These are phyloP conservation scores for Sarocladiaceae sp. DNA, from an alignment of 2,329 filamentous ascomycete species.

Conservation along the genomic window DNA sequence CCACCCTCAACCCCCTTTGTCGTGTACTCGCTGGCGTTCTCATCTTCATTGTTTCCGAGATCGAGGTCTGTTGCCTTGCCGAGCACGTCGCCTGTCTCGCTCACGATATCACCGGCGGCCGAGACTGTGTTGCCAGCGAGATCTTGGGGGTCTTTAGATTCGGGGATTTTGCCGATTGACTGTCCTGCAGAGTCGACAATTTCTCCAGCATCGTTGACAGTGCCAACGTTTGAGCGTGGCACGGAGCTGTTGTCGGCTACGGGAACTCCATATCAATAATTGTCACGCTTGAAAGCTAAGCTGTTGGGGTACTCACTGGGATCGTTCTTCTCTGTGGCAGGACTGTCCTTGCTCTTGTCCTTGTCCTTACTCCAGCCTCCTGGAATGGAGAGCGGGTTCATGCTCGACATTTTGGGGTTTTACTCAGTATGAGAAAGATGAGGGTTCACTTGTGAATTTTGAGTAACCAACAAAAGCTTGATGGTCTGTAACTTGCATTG, in stretches of 20 bases:
- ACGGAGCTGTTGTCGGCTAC: constrained; percentile 23
- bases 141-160: constrained; percentile 31
- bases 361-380: constrained; percentile 24
- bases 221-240: constrained; percentile 31
- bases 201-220: constrained; percentile 38
- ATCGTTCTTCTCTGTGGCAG: constrained; percentile 20
- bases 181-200: constrained; percentile 39
- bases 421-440: neutral
- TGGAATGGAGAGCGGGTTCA: constrained; percentile 20
- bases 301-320: constrained; percentile 21
- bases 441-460: neutral
- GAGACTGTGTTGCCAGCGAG: constrained; percentile 35
- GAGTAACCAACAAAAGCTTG: neutral
- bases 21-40: constrained; percentile 33
- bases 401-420: constrained; percentile 17
- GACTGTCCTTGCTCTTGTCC: constrained; percentile 21
- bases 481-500: neutral
- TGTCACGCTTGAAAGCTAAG: neutral
- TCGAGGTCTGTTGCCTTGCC: constrained; percentile 31
- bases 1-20: constrained; percentile 26
- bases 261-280: neutral
- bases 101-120: constrained; percentile 27
- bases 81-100: constrained; percentile 32
- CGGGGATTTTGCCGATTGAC: constrained; percentile 34
- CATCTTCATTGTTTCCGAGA: constrained; percentile 18